phyloP scores from a whole-genome alignment of 2,329 filamentous ascomycete genomes.

The Dothistroma septosporum region DNA sequence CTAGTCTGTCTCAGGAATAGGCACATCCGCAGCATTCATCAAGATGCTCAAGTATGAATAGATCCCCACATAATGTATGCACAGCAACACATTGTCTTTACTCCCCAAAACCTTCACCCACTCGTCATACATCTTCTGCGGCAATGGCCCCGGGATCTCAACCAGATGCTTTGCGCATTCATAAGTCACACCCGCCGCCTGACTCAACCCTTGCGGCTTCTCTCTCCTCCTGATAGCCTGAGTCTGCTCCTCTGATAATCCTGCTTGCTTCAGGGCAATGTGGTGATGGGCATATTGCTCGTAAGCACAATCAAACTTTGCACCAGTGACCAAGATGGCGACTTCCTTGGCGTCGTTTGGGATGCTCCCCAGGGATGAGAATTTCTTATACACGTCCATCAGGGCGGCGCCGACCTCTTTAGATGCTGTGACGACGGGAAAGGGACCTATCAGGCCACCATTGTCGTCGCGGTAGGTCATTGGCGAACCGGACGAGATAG shows the following conservation, averaged over 20 bases:
- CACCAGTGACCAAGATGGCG: conserved; percentile 22
- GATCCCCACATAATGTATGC: conserved; percentile 22
- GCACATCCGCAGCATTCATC: conserved; percentile 21
- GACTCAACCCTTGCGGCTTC: conserved; percentile 18
- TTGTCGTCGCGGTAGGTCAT: conserved; percentile 13
- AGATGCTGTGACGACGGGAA: conserved; percentile 16
- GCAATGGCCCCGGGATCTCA: conserved; percentile 14
- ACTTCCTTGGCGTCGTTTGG: conserved; percentile 22
- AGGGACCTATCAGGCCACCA: conserved; percentile 18
- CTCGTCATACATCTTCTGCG: conserved; percentile 15
- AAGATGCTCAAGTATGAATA: conserved; percentile 26
- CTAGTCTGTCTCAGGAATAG: neutral
- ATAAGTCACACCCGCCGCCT: conserved; percentile 14
- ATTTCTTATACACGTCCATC: neutral
- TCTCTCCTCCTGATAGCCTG: conserved; percentile 2
- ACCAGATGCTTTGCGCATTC: conserved; percentile 20
- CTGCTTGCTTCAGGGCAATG: conserved; percentile 16
- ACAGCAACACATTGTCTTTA: conserved; percentile 19
- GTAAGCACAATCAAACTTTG: conserved; percentile 19
- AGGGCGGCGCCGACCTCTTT: conserved; percentile 13
- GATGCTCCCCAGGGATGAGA: conserved; percentile 14
- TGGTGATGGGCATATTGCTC: conserved; percentile 24
- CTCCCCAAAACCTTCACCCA: conserved; percentile 19
- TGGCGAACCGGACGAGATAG: neutral
- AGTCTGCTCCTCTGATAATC: conserved; percentile 11